Evolutionary conservation across 371 early-diverging fungal genomes (phyloP).

Genomic region (Lichtheimia ornata): DNA sequence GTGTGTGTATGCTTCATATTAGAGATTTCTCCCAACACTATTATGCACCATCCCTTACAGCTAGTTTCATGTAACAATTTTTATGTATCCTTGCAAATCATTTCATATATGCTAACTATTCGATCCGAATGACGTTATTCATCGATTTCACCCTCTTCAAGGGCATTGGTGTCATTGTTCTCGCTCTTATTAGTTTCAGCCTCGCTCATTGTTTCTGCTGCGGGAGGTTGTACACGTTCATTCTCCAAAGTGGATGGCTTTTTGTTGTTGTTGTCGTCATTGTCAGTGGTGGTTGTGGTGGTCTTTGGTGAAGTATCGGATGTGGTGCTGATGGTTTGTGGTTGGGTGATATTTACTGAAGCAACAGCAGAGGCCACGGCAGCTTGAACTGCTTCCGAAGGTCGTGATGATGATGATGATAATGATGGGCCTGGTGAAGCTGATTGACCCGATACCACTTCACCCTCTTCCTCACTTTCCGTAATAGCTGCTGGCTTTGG

Average conservation of each 20-base stretch:
- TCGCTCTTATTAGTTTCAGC: not conserved
- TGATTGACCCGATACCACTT: slow-evolving; percentile 36
- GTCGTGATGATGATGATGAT: not conserved
- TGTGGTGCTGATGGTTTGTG: not conserved
- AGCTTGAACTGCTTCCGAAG: slow-evolving; percentile 6
- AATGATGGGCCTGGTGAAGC: slow-evolving; percentile 20
- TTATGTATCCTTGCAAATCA: no score
- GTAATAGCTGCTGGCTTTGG: slow-evolving; percentile 4
- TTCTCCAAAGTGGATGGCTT: slow-evolving; percentile 3
- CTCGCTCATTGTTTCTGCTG: slow-evolving; percentile 15
- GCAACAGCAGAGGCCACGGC: slow-evolving; percentile 10
- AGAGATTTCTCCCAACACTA: no score
- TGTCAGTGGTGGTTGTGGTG: not conserved
- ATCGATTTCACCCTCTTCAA: slow-evolving; percentile 47
- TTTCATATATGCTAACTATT: no score
- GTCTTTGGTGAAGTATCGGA: not conserved
- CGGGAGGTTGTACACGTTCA: slow-evolving; percentile 8
- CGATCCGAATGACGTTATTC: not conserved
- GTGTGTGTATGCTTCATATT: no score
- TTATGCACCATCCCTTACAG: no score
- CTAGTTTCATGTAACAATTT: no score
- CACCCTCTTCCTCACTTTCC: slow-evolving; percentile 50
- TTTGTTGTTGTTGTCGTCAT: not conserved
- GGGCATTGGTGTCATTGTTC: slow-evolving; percentile 11
- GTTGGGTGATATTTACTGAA: not conserved